Conservation (phyloP, 768 basidiomycete species). For the Austroboletus festivus region DNA sequence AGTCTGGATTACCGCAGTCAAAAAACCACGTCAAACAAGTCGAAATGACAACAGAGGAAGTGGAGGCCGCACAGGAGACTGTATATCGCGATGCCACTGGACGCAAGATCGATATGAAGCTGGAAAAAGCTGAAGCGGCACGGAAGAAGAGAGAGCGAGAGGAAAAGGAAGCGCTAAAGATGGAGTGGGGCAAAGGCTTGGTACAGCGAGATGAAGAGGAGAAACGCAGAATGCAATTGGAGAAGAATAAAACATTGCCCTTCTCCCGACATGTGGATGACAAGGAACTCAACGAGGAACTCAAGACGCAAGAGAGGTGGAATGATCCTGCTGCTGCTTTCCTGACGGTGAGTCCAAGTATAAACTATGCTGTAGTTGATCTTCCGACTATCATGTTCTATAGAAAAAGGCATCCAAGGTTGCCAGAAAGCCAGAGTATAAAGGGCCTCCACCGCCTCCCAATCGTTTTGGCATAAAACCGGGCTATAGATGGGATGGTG, state of each 20-base stretch:
- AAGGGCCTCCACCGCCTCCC: conserved; percentile 84
- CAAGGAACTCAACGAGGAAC: conserved; percentile 77
- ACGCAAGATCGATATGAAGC: conserved; percentile 84
- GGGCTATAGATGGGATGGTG: conserved; percentile 98
- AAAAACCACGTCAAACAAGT: conserved; percentile 35
- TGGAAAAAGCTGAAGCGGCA: conserved; percentile 81
- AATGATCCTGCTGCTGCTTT: conserved; percentile 98
- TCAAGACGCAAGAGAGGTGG: conserved; percentile 82
- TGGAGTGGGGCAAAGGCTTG: conserved; percentile 98
- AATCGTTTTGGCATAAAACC: conserved; percentile 96
- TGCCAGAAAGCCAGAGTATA: conserved; percentile 80
- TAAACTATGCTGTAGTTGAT: not conserved
- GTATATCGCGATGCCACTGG: conserved; percentile 91
- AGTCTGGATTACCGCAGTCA: conserved; percentile 31
- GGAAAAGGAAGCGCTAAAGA: conserved; percentile 85
- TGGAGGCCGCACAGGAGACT: conserved; percentile 75
- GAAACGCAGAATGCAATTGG: conserved; percentile 58
- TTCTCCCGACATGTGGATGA: conserved; percentile 86
- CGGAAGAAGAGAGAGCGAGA: conserved; percentile 75
- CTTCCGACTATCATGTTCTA: conserved; percentile 7
- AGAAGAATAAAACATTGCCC: conserved; percentile 59
- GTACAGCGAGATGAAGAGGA: conserved; percentile 84
- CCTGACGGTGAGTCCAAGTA: conserved; percentile 60
- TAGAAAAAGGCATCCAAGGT: conserved; percentile 77
- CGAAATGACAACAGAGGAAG: conserved; percentile 43